Conservation (phyloP, 495 filamentous ascomycete genomes). For the Penicillium steckii region DNA sequence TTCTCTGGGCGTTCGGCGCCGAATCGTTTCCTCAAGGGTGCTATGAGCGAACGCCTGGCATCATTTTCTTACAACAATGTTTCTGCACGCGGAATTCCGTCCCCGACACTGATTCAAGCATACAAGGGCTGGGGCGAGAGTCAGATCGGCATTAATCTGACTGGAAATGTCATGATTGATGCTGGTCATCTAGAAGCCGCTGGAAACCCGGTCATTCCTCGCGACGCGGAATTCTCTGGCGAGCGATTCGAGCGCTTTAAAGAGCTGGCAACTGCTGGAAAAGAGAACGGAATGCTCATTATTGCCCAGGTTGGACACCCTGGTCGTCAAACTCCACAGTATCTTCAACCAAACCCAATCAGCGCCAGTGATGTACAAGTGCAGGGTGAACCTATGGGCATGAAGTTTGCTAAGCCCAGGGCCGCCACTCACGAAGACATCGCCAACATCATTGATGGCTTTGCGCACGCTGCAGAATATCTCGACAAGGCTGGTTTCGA, state of each 20-base stretch:
- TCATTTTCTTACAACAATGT: slow-evolving; percentile 53
- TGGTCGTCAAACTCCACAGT: slow-evolving; percentile 53
- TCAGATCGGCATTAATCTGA: slow-evolving; percentile 54
- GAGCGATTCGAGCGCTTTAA: slow-evolving; percentile 59
- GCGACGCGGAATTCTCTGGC: slow-evolving; percentile 43
- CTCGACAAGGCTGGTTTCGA: slow-evolving; percentile 58
- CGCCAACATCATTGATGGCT: slow-evolving; percentile 44
- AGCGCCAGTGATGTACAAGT: slow-evolving; percentile 61
- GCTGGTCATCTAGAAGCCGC: slow-evolving; percentile 56
- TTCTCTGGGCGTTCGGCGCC: slow-evolving; percentile 55
- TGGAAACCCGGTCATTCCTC: slow-evolving; percentile 58
- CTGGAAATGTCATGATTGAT: slow-evolving; percentile 64
- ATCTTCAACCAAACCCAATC: slow-evolving; percentile 54
- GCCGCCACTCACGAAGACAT: slow-evolving; percentile 52
- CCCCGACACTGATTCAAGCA: slow-evolving; percentile 53
- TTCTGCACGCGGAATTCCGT: slow-evolving; percentile 54
- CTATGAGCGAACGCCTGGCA: slow-evolving; percentile 60
- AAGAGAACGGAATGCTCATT: slow-evolving; percentile 53
- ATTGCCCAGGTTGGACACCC: slow-evolving; percentile 63
- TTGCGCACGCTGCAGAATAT: slow-evolving; percentile 56
- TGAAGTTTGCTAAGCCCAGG: slow-evolving; percentile 48
- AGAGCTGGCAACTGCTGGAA: slow-evolving; percentile 46
- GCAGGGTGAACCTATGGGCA: slow-evolving; percentile 40
- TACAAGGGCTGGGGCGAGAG: slow-evolving; percentile 63
- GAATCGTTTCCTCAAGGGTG: slow-evolving; percentile 64